Evolutionary conservation across 139 green algal species (phyloP).

Genomic region (Pseudopediastrum boryanum): DNA sequence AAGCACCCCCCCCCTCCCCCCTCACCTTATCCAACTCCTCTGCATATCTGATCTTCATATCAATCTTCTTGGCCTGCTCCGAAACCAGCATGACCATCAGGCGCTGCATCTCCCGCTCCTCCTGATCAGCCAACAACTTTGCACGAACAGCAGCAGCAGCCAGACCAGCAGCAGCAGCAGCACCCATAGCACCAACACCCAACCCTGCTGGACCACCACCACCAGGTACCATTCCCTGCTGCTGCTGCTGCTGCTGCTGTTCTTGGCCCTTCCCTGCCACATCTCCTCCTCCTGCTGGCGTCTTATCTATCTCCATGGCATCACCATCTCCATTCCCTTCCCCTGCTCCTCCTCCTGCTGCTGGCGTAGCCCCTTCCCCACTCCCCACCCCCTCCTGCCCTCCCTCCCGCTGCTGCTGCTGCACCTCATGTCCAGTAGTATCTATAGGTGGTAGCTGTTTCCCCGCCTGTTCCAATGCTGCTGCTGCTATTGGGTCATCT

Average conservation of each 20-base stretch:
- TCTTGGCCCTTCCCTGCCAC: too few relatives aligned
- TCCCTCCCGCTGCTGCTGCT: slow-evolving; percentile 1
- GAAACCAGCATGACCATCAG: slow-evolving; percentile 68
- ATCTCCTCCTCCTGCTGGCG: too few relatives aligned
- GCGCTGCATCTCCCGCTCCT: slow-evolving; percentile 81
- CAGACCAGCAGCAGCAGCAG: slow-evolving; percentile 39
- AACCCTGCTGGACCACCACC: neutral
- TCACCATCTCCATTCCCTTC: neutral
- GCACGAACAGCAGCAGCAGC: slow-evolving; percentile 39
- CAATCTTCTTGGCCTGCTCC: slow-evolving; percentile 51
- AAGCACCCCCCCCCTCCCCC: neutral
- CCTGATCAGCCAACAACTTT: slow-evolving; percentile 66
- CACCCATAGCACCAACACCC: neutral
- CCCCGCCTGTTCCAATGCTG: neutral
- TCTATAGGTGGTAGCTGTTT: neutral
- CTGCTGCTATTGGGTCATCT: slow-evolving; percentile 50
- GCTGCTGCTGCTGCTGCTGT: slow-evolving; percentile 1
- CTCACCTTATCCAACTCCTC: slow-evolving; percentile 25
- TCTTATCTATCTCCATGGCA: neutral
- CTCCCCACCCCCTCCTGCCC: slow-evolving; percentile 5
- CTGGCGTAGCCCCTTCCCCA: neutral
- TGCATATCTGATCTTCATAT: slow-evolving; percentile 60
- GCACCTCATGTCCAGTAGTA: neutral
- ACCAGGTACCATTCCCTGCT: neutral
- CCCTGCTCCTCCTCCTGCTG: neutral